These are phyloP conservation scores for Phytophthora pseudosyringae DNA, from an alignment of 352 stramenopile species.

Conservation along the genomic window DNA sequence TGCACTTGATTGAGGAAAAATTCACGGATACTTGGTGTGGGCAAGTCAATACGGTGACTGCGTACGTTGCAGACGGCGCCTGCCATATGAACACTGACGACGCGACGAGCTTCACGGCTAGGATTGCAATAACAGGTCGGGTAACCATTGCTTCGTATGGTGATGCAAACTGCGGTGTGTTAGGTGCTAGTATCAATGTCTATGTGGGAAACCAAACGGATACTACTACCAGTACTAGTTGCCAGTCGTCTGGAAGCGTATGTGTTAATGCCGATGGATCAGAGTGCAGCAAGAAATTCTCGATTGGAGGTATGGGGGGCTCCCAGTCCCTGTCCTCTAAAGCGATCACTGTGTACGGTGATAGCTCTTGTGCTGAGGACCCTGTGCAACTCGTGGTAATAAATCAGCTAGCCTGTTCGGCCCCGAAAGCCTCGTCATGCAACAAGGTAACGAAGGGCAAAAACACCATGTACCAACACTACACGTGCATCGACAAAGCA, in stretches of 20 bases:
- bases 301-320: conserved; percentile 4
- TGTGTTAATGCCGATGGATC: conserved; percentile 1
- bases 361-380: conserved; percentile 3
- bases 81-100: conserved; percentile 10
- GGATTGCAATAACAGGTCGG: not conserved
- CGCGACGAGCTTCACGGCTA: conserved; percentile 9
- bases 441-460: not conserved
- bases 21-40: conserved; percentile 4
- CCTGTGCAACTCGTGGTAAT: conserved; percentile 10
- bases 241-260: not conserved
- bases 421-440: not conserved
- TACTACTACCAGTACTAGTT: not conserved
- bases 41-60: not conserved
- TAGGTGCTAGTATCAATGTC: not conserved
- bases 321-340: not conserved
- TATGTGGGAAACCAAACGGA: not conserved
- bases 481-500: conserved; percentile 3
- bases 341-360: not conserved
- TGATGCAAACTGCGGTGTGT: not conserved
- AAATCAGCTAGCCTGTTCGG: conserved; percentile 8
- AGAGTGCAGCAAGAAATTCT: conserved; percentile 9
- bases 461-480: conserved; percentile 1
- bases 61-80: not conserved
- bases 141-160: not conserved
- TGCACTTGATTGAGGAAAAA: conserved; percentile 16